Percentiles rank a stretch among this genome's conserved stretches.
Evolutionary conservation across 495 filamentous ascomycete species (phyloP).

Genomic region (Aspergillus cavernicola): DNA sequence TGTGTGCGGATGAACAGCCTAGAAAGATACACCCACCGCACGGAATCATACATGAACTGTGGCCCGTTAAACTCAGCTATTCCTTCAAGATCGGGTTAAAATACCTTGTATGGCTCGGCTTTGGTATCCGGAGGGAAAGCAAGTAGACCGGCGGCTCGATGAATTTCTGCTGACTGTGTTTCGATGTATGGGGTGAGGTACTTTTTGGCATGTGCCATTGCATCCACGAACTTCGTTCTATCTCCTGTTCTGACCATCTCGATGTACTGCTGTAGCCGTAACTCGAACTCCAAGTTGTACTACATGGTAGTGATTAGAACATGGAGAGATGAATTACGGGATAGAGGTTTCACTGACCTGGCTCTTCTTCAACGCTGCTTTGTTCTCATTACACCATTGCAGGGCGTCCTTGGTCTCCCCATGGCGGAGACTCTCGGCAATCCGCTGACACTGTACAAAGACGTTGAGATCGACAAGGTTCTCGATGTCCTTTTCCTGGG

Average conservation of each 20-base stretch:
- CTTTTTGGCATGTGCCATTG: conserved; percentile 77
- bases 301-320: conserved; percentile 38
- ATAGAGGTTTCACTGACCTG: conserved; percentile 50
- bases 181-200: conserved; percentile 66
- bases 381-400: conserved; percentile 89
- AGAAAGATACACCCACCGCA: conserved; percentile 75
- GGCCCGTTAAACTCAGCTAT: neutral
- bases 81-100: neutral
- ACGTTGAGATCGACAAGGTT: conserved; percentile 86
- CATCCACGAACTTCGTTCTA: conserved; percentile 60
- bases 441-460: conserved; percentile 75
- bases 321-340: neutral
- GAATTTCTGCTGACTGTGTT: conserved; percentile 63
- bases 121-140: conserved; percentile 62
- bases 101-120: conserved; percentile 62
- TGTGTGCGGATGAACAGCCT: conserved; percentile 80
- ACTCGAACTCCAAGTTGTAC: conserved; percentile 88
- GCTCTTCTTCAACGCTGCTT: conserved; percentile 78
- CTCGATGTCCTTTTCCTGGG: conserved; percentile 65
- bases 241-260: conserved; percentile 72
- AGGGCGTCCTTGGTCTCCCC: conserved; percentile 76
- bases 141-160: conserved; percentile 74
- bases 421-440: conserved; percentile 64
- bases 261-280: conserved; percentile 94
- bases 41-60: conserved; percentile 66